These are phyloP conservation scores for Mortierella sp. DNA, from an alignment of 371 early-diverging fungal genomes.

Conservation along the genomic window DNA sequence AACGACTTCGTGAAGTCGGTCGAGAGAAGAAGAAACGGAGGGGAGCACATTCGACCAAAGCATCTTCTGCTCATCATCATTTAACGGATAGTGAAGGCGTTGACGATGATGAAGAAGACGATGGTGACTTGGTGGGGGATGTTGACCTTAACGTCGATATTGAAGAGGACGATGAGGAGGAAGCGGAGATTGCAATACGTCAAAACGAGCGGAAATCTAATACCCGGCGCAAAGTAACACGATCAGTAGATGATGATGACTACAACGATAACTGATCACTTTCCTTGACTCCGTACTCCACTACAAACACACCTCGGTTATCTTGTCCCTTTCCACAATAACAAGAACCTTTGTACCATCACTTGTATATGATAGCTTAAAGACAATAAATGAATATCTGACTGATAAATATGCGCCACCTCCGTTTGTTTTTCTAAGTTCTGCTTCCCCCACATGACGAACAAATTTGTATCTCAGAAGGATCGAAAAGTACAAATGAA, in stretches of 20 bases:
- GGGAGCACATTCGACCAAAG: too few species aligned
- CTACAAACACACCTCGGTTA: not conserved
- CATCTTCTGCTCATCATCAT: too few species aligned
- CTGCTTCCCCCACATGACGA: too few species aligned
- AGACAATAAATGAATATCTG: conserved; percentile 1
- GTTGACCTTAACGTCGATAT: conserved; percentile 6
- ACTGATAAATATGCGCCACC: too few species aligned
- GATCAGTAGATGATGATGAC: conserved; percentile 12
- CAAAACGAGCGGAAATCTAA: conserved; percentile 8
- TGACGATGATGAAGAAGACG: conserved; percentile 28
- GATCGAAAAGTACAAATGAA: too few species aligned
- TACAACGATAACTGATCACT: conserved; percentile 1
- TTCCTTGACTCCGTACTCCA: not conserved
- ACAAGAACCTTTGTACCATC: conserved; percentile 12
- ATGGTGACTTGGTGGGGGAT: conserved; percentile 17
- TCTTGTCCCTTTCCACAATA: not conserved
- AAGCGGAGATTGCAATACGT: conserved; percentile 1
- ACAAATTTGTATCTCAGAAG: too few species aligned
- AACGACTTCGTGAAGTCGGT: conserved; percentile 57
- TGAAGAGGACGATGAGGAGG: conserved; percentile 11
- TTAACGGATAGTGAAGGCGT: conserved; percentile 2
- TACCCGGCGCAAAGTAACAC: conserved; percentile 6
- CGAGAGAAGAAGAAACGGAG: conserved; percentile 38
- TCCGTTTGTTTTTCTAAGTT: too few species aligned
- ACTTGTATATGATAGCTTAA: conserved; percentile 9